A percentile compares a stretch with the other conserved stretches of the same genome.
Conservation (phyloP, 768 basidiomycete genomes). For the Postia placenta region DNA sequence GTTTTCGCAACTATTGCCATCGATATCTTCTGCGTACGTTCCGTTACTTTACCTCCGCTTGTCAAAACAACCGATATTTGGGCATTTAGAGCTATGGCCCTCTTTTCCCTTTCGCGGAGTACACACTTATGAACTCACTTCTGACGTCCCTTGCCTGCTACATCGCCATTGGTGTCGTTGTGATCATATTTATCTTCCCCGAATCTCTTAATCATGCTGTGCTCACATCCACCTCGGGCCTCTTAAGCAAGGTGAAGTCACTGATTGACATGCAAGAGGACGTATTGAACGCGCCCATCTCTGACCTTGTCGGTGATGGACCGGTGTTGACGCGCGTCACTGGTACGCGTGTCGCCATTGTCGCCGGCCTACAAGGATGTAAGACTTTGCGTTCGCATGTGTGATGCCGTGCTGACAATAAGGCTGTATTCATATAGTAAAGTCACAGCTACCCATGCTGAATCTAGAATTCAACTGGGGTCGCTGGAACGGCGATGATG, state of each 20-base stretch:
- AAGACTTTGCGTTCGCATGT: neutral
- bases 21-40: constrained; percentile 35
- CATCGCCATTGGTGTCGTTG: constrained; percentile 41
- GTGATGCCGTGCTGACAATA: neutral
- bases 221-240: constrained; percentile 24
- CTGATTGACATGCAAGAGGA: constrained; percentile 30
- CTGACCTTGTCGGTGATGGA: constrained; percentile 18
- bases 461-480: constrained; percentile 40
- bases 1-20: constrained; percentile 44
- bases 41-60: neutral
- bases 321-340: constrained; percentile 18
- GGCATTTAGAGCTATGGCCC: constrained; percentile 35
- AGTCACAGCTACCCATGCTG: constrained; percentile 28
- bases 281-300: constrained; percentile 15
- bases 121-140: constrained; percentile 36
- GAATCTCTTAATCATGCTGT: constrained; percentile 40
- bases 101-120: constrained; percentile 40
- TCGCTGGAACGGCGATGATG: constrained; percentile 39
- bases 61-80: neutral
- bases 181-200: constrained; percentile 45
- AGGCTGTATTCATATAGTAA: constrained; percentile 22
- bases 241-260: constrained; percentile 24
- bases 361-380: constrained; percentile 16
- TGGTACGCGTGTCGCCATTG: constrained; percentile 17
- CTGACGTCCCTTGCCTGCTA: constrained; percentile 41